Evolutionary conservation across 2,329 filamentous ascomycete genomes (phyloP), one percentile per base, ranked within the genome.

Genomic region (Venturia pyrina): DNA sequence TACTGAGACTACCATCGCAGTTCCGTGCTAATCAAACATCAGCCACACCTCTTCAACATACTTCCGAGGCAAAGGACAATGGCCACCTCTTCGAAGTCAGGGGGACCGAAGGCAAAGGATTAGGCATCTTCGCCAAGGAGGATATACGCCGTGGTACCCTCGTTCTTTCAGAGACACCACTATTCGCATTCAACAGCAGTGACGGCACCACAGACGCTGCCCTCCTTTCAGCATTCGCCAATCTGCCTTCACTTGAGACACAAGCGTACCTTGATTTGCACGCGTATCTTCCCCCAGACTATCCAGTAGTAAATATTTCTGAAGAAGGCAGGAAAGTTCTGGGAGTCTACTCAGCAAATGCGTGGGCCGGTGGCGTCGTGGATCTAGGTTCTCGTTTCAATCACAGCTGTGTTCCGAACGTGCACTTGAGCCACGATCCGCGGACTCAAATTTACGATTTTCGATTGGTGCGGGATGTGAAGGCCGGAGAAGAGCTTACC

Each of bases 81-180:
- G 24, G 21, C 48, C 48, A 53, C 0, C 76, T 75, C 44, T 62
- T 65, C 37, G 41, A 37, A 17, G n/a, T 65, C 53, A 41, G 44
- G 24, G 24, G 44, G 7, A 46, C 53, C 15, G 8, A 37, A 6
- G 41, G 43, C 34, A 60, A 62, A 32, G 62, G 62, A 8, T 40
- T 53, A 3, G 62, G 44, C 6, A 34, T 56, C 32, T 64, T 64
- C n/a, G 62, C 62, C 1, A 64, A 13, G 34, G 19, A 21, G 8
- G 32, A 50, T 28, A 64, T 57, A 43, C 46, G 19, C 6, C 15
- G 32, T n/a, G 62, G 62, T 15, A 48, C n/a, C 40, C 62, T 64
- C 11, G 19, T 64, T 13, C 62, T 64, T 3, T 34, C 62, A n/a
- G 62, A 64, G 32, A 50, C 32, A 21, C 62, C 62, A 15, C 46